Evolutionary conservation across 106 monocot genomes (phyloP), one percentile per base, ranked within the genome.

Genomic region (Acorus gramineus): DNA sequence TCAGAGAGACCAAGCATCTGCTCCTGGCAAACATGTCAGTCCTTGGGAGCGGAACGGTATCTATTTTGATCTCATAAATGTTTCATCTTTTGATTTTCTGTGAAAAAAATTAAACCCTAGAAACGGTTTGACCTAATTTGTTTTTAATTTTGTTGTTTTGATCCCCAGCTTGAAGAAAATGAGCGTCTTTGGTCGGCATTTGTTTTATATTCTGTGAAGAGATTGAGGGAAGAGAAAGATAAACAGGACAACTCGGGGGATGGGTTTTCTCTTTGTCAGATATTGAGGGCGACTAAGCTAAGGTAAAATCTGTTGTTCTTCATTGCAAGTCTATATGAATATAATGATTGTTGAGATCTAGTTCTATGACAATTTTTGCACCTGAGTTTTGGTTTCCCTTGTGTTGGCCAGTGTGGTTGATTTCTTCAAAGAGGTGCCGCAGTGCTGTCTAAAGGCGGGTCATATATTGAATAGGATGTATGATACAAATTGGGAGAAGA

Each of bases 401-500:
- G 79, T 48, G 28, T 42, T 71, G 63, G 53, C 52, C 55, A 96
- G 96, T 55, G 69, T 85, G 53, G 74, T 79, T 13, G 90, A 87
- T 59, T 96, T 96, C 66, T 96, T 91, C 66, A 87, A 87, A 56
- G 96, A 96, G 79, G 79, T 96, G 58, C 91, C 90, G 2, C 96
- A 96, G 57, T 87, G 90, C 73, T 56, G 81, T 62, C 73, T 87
- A 3, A 96, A 96, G 79, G 74, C 75, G 47, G 87, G 82, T n/a
- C 76, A 67, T 57, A 73, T 87, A 68, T 44, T 96, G 43, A 66
- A 47, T 44, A 80, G 77, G 4, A 42, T 85, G 10, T 96, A 85
- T 80, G 90, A 90, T 49, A 79, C 85, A 9, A 77, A 85, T 62
- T 96, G 90, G 90, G 91, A 96, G 66, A 96, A 85, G 72, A 76